Percentiles rank a stretch among this genome's conserved stretches.
phyloP scores from a whole-genome alignment of 371 early-diverging fungal species.

The Saksenaea vasiformis region DNA sequence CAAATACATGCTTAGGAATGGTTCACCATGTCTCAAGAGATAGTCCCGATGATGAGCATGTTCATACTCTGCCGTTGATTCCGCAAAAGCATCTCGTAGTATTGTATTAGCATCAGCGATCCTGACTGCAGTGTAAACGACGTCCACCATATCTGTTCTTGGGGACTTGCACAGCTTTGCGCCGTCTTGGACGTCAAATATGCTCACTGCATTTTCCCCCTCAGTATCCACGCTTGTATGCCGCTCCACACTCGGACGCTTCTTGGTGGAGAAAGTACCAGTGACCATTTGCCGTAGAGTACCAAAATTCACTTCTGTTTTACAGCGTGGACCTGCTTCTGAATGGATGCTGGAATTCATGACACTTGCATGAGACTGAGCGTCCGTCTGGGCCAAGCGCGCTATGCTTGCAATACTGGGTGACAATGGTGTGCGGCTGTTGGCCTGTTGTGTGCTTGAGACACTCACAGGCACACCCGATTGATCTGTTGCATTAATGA shows the following conservation, averaged over 20 bases:
- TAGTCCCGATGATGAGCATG: constrained; percentile 48
- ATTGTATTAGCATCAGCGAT: constrained; percentile 54
- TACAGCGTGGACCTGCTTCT: background rate
- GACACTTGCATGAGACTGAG: constrained; percentile 10
- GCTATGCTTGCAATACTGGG: constrained; percentile 26
- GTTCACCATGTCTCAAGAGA: constrained; percentile 58
- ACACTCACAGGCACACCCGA: constrained; percentile 7
- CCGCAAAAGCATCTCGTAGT: constrained; percentile 51
- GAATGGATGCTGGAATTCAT: constrained; percentile 3
- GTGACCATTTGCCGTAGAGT: constrained; percentile 22
- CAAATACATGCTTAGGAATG: constrained; percentile 57
- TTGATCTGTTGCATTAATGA: background rate
- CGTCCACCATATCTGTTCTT: constrained; percentile 11
- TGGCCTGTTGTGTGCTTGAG: constrained; percentile 6
- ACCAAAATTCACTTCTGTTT: constrained; percentile 22
- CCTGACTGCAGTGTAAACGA: constrained; percentile 26
- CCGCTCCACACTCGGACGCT: background rate
- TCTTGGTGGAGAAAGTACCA: constrained; percentile 12
- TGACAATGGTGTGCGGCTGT: constrained; percentile 9
- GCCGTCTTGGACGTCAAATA: constrained; percentile 23
- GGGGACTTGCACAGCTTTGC: constrained; percentile 16
- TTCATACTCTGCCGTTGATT: constrained; percentile 28
- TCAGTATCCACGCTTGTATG: background rate
- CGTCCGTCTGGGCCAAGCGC: constrained; percentile 27
- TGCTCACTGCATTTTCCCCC: constrained; percentile 3